Evolutionary conservation across 768 basidiomycete species (phyloP).

Genomic region (Tulasnella calospora): DNA sequence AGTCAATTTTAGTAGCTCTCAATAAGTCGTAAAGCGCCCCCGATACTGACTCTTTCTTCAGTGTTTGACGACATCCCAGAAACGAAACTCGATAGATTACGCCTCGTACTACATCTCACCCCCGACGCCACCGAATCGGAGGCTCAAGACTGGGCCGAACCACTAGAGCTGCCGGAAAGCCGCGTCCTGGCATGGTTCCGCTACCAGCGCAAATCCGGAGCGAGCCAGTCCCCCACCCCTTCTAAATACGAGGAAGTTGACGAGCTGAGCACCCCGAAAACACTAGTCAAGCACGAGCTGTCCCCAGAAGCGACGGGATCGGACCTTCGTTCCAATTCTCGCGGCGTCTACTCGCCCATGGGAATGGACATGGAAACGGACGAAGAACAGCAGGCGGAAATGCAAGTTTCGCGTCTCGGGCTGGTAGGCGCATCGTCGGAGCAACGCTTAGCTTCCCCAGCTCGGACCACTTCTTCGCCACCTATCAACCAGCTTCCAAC

Average conservation of each 20-base stretch:
- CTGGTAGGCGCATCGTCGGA: background rate
- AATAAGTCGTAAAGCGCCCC: too few species aligned
- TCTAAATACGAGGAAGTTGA: background rate
- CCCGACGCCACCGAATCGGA: background rate
- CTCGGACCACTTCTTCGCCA: background rate
- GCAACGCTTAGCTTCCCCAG: background rate
- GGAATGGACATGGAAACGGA: background rate
- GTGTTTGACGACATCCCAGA: conserved; percentile 10
- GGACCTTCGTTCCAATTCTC: background rate
- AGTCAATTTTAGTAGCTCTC: background rate
- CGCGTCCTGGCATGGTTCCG: background rate
- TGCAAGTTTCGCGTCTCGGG: background rate
- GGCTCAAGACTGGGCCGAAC: background rate
- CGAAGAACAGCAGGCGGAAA: background rate
- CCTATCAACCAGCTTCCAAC: background rate
- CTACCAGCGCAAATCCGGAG: background rate
- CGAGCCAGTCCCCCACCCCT: background rate
- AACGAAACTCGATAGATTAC: background rate
- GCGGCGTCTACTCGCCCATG: background rate
- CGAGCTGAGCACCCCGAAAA: background rate
- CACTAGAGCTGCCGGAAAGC: background rate
- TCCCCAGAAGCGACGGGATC: background rate
- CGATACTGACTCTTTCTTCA: background rate
- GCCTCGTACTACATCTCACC: background rate
- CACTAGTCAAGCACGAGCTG: conserved; percentile 9